phyloP scores from a whole-genome alignment of 768 basidiomycete species.

The Suillus cothurnatus region DNA sequence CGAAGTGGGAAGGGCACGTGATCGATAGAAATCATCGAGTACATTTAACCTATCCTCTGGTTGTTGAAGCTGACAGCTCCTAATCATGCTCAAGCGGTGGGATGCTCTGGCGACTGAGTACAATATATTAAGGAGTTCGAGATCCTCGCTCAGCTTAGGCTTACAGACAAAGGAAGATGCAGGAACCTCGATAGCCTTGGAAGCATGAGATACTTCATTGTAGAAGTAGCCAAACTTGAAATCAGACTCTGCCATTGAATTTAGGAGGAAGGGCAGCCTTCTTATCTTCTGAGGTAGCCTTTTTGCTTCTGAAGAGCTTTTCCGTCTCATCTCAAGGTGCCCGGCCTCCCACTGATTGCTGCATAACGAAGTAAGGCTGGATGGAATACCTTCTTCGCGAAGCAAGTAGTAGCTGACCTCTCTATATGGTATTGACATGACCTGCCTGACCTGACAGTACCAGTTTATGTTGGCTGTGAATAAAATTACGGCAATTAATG shows the following conservation, averaged over 20 bases:
- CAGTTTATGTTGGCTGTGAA: constrained; percentile 45
- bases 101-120: constrained; percentile 94
- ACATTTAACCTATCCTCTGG: too few relatives aligned
- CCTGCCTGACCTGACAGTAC: constrained; percentile 74
- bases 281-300: constrained; percentile 59
- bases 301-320: constrained; percentile 55
- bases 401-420: constrained; percentile 74
- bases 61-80: too few relatives aligned
- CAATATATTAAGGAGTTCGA: constrained; percentile 93
- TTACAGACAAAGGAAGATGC: constrained; percentile 38
- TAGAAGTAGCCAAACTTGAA: constrained; percentile 26
- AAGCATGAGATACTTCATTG: constrained; percentile 23
- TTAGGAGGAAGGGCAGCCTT: constrained; percentile 33
- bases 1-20: background rate
- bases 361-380: constrained; percentile 10
- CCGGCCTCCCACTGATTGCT: constrained; percentile 73
- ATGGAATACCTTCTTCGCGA: constrained; percentile 82
- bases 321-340: constrained; percentile 67
- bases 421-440: constrained; percentile 66
- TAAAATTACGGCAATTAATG: too few relatives aligned
- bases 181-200: constrained; percentile 44
- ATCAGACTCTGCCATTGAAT: constrained; percentile 29
- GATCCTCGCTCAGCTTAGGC: constrained; percentile 50
- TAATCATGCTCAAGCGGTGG: too few relatives aligned
- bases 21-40: background rate